phyloP scores from a whole-genome alignment of 2,329 filamentous ascomycete genomes.

The Fusarium tupiense region DNA sequence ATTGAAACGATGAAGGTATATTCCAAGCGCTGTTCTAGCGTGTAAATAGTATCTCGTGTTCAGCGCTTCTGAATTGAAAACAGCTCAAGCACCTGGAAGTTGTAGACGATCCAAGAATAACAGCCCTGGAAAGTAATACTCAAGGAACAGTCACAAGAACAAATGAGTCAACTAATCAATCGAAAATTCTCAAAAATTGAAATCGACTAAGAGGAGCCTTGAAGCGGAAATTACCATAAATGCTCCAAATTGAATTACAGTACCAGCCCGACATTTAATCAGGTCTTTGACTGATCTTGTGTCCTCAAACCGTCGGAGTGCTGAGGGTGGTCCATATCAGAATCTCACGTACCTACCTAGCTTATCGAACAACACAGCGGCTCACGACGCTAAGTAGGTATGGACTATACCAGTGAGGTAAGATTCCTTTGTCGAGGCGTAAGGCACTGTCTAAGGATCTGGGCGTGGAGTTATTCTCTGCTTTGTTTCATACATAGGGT shows the following conservation, averaged over 20 bases:
- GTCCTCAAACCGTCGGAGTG: not conserved
- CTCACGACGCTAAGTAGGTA: not conserved
- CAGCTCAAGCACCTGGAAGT: not conserved
- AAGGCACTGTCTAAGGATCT: constrained; percentile 2
- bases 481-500: not conserved
- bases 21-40: not conserved
- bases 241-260: not conserved
- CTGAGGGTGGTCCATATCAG: not conserved
- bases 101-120: not conserved
- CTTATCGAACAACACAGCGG: not conserved
- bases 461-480: constrained; percentile 12
- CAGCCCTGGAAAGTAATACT: not conserved
- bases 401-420: not conserved
- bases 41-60: not conserved
- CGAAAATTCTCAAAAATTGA: not conserved
- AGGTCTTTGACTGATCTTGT: not conserved
- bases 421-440: constrained; percentile 7
- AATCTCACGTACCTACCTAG: not conserved
- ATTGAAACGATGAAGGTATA: not conserved
- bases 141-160: not conserved
- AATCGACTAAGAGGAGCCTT: not conserved
- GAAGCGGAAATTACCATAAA: not conserved
- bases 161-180: not conserved
- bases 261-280: not conserved
- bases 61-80: not conserved